Evolutionary conservation across 139 green algal genomes (phyloP), one percentile per base, ranked within the genome.

Genomic region (Volvox reticuliferus): DNA sequence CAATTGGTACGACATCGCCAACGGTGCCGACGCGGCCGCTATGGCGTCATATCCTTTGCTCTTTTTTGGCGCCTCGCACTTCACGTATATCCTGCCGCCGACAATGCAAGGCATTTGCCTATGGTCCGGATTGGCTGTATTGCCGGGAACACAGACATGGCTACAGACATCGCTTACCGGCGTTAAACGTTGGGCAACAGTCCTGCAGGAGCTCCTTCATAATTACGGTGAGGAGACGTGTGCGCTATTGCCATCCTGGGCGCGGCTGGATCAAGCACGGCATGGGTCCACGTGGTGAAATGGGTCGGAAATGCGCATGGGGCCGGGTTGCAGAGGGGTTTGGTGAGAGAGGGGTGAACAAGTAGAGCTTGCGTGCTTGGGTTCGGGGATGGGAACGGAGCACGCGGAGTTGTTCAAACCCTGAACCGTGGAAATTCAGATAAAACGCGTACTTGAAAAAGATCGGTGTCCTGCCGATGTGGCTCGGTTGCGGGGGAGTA

Each of bases 141-240:
- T 88, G 33, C 83, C 83, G 14, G 83, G 83, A 6, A 79, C 21
- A 36, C 83, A 88, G 36, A 80, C 83, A 0, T 88, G 83, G 83
- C 83, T 88, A 36, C 83, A 88, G 83, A 88, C 67, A 17, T 36
- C 18, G 13, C 21, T 5, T 13, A 80, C 67, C 24, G 83, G 83
- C 35, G 24, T 86, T 17, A 24, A 73, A n/a, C 79, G 79, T 17
- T 86, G 79, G 79, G 36, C 79, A 12, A 86, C 79, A 44, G 50
- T 73, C 16, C 71, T 86, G 79, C 79, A 86, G 79, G 79, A 86
- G 79, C 17, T n/a, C 44, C 50, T 86, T 6, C 79, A 86, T 44
- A 86, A 86, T 26, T 79, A 79, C 33, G 82, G 82, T 79, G 33
- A 36, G 63, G 28, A 30, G 9, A 20, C 26, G 28, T 6, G 71